Conservation (phyloP, 2,329 filamentous ascomycete species). For the Pseudocercospora eumusae region DNA sequence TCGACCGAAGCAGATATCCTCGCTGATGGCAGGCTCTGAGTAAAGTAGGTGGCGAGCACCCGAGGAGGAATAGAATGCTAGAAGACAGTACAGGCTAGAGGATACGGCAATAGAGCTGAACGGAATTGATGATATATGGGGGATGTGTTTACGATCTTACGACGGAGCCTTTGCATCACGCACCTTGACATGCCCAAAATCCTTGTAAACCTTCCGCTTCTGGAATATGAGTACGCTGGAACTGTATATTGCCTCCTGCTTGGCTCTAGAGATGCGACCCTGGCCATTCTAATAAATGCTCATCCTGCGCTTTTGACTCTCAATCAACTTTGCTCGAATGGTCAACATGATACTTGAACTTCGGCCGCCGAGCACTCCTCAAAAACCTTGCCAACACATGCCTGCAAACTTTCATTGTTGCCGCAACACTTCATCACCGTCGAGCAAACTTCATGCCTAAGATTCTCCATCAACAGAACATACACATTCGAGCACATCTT, state of each 20-base stretch:
- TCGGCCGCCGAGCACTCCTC: not conserved
- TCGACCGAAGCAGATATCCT: conserved; percentile 34
- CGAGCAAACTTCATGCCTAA: not conserved
- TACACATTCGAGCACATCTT: not conserved
- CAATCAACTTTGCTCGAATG: no score
- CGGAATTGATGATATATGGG: not conserved
- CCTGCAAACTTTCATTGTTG: not conserved
- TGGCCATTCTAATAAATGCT: no score
- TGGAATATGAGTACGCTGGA: not conserved
- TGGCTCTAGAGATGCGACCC: no score
- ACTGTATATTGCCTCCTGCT: not conserved
- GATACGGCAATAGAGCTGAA: not conserved
- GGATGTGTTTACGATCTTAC: not conserved
- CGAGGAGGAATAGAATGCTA: no score
- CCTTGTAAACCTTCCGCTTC: not conserved
- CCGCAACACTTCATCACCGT: not conserved
- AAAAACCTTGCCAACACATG: not conserved
- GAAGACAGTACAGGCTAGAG: not conserved
- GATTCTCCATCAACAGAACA: not conserved
- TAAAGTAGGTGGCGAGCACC: no score
- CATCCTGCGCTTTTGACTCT: no score
- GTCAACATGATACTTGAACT: not conserved
- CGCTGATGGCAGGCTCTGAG: conserved; percentile 23
- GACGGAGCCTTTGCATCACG: not conserved
- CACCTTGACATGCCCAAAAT: not conserved